phyloP scores from a whole-genome alignment of 331 rosid species.

The Quercus phellos region DNA sequence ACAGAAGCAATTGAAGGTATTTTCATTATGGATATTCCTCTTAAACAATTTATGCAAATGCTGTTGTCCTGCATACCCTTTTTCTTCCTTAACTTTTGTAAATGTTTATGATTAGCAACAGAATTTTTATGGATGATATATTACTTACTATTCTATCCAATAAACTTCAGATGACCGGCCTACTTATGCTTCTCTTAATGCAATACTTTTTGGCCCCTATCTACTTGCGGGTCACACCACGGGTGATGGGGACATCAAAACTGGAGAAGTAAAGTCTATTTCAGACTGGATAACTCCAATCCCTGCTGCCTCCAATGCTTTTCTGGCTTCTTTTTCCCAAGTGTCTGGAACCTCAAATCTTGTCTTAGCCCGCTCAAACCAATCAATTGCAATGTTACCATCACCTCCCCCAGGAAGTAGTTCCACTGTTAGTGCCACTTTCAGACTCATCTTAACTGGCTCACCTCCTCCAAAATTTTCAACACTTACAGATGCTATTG shows the following conservation, averaged over 20 bases:
- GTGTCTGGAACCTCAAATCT: slow-evolving; percentile 21
- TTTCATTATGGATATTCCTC: not conserved
- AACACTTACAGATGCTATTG: slow-evolving; percentile 19
- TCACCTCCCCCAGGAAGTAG: slow-evolving; percentile 45
- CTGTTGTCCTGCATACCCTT: not conserved
- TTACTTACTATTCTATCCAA: slow-evolving; percentile 16
- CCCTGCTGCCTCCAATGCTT: slow-evolving; percentile 33
- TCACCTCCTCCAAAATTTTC: slow-evolving; percentile 18
- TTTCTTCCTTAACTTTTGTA: no score
- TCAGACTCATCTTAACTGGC: slow-evolving; percentile 45
- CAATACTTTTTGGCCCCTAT: slow-evolving; percentile 79
- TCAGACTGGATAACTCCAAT: slow-evolving; percentile 59
- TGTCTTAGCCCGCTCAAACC: slow-evolving; percentile 44
- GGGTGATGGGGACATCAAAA: slow-evolving; percentile 49
- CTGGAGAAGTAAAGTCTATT: slow-evolving; percentile 21
- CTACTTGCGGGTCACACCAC: slow-evolving; percentile 65
- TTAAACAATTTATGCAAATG: not conserved
- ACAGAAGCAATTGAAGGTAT: slow-evolving; percentile 68
- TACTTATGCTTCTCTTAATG: slow-evolving; percentile 52
- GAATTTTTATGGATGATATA: not conserved
- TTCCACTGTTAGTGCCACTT: slow-evolving; percentile 44
- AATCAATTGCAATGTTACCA: slow-evolving; percentile 40
- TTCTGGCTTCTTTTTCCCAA: slow-evolving; percentile 52
- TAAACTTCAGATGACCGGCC: slow-evolving; percentile 72
- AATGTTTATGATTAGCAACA: not conserved